Conservation (phyloP, 306 rosid genomes). For the Corylus americana region DNA sequence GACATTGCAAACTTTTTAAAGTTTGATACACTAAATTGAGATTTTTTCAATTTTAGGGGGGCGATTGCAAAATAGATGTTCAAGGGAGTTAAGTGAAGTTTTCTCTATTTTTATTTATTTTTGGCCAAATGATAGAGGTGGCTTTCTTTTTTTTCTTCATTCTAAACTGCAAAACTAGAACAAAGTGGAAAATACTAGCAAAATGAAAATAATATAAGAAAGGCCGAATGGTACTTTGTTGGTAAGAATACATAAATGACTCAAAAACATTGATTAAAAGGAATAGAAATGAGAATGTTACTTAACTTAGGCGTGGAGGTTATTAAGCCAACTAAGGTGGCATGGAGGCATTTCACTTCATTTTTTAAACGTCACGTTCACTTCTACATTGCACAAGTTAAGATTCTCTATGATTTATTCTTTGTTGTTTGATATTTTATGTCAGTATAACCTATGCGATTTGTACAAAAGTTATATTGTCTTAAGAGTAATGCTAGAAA, state of each 20-base stretch:
- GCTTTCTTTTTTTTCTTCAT: too few relatives aligned
- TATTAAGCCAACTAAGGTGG: not conserved
- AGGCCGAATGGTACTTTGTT: not conserved
- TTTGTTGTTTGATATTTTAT: constrained; percentile 9
- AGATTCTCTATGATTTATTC: not conserved
- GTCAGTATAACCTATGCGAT: not conserved
- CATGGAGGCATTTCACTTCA: not conserved
- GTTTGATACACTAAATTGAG: too few relatives aligned
- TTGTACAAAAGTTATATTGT: not conserved
- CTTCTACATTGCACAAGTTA: not conserved
- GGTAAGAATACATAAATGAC: not conserved
- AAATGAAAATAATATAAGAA: not conserved
- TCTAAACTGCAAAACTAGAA: not conserved
- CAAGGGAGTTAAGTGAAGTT: too few relatives aligned
- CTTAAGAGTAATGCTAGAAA: too few relatives aligned
- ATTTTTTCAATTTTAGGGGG: too few relatives aligned
- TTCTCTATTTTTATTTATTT: not conserved
- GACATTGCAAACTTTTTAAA: too few relatives aligned
- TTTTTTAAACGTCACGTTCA: not conserved
- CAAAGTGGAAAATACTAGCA: not conserved
- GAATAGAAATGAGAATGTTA: not conserved
- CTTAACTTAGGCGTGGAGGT: not conserved
- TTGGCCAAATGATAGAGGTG: not conserved
- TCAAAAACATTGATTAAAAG: not conserved
- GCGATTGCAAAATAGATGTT: too few relatives aligned